Base-by-base conservation (phyloP, 441 rosid genomes). In the Mallotus repandus region DNA sequence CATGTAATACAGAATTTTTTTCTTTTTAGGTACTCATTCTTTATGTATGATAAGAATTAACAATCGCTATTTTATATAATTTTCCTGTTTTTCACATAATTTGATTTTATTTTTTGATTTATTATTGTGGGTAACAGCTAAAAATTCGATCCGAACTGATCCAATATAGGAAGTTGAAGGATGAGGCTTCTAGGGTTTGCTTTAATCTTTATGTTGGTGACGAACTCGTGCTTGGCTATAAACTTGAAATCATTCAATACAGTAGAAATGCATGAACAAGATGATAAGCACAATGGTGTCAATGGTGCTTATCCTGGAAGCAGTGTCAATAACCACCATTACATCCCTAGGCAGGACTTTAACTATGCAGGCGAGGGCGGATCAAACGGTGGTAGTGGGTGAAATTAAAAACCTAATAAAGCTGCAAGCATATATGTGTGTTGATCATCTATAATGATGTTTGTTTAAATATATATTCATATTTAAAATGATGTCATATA, bases 331-430 rank as follows among this genome's bases (percentile, higher is more conserved):
- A 82, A 87, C 70, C 91, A 87, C 79, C 90, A 88, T 76, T 79
- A 79, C 79, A 81, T 86, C 48, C 93, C 96, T 3, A 78, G 90
- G 82, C 74, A 77, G 70, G 83, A 80, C 57, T 87, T 84, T 57
- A 73, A 74, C 68, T 78, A 74, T 72, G 15, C 66, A 59, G 84
- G 83, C 16, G 62, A 80, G 14, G 84, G 74, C 38, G 80, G 67
- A 10, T 29, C 32, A 29, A 77, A 77, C 1, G 50, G 9, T 55
- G 76, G 73, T 62, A 53, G 60, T 52, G 57, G 63, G 21, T 71
- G 59, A 76, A 58, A 12, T 7, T 49, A 9, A 29, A 29, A 29
- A 29, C 32, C 32, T 29, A 29, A 29, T 29, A 29, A 29, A 29
- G 32, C 32, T 29, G 32, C 32, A 29, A 29, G 32, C 32, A 1